Percentiles rank a stretch among this genome's conserved stretches.
phyloP scores from a whole-genome alignment of 345 rosid genomes.

The Eutrema yunnanense region DNA sequence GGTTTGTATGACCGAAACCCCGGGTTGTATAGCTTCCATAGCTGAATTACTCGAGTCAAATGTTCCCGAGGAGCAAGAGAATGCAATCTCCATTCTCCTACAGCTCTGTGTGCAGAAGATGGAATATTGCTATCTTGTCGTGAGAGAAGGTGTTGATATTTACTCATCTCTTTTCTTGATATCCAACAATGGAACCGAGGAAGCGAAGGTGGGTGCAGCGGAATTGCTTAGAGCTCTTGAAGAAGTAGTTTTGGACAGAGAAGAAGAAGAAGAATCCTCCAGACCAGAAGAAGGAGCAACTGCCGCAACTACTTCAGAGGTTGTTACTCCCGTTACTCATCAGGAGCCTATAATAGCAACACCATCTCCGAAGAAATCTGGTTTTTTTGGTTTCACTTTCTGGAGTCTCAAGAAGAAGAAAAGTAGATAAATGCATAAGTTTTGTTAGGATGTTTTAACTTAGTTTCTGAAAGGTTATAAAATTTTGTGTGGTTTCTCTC shows the following conservation, averaged over 20 bases:
- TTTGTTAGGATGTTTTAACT: neutral
- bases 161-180: conserved; percentile 49
- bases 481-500: neutral
- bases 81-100: conserved; percentile 38
- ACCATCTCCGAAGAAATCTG: conserved; percentile 35
- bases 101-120: conserved; percentile 38
- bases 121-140: conserved; percentile 49
- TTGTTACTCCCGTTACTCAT: neutral
- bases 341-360: neutral
- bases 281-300: conserved; percentile 27
- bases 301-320: neutral
- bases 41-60: conserved; percentile 54
- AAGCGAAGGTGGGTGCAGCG: conserved; percentile 46
- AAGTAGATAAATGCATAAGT: conserved; percentile 8
- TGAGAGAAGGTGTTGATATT: conserved; percentile 44
- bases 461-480: neutral
- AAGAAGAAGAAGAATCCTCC: conserved; percentile 8
- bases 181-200: conserved; percentile 58
- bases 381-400: conserved; percentile 32
- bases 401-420: conserved; percentile 35
- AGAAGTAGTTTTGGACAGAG: conserved; percentile 27
- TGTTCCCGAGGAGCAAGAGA: conserved; percentile 60
- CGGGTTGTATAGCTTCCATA: conserved; percentile 51
- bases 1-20: conserved; percentile 48
- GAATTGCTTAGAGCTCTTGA: conserved; percentile 68